Base-by-base conservation (phyloP, 164 flowering plant genomes). In the Aristolochia fimbriata region DNA sequence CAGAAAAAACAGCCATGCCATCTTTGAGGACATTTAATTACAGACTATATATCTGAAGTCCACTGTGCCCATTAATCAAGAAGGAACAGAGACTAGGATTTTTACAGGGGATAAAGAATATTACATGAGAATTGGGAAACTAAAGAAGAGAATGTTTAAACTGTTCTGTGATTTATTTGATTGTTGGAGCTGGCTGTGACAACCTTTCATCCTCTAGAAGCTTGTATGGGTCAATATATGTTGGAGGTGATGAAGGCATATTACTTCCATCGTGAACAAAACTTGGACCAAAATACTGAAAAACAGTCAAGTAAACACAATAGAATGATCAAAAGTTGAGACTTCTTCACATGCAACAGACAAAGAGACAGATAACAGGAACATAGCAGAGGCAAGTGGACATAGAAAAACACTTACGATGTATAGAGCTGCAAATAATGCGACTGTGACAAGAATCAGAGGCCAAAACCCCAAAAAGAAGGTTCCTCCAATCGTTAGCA, bases 391-490 rank as follows among this genome's bases (percentile, higher is more conserved):
- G 16, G 16, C 2, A 31, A 37, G 30, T 27, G n/a, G n/a, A 27
- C 30, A 37, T 9, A 47, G n/a, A 52, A 41, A 15, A 15, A 45
- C 61, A 58, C 91, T 86, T 78, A 93, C 97, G 58, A 89, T 59
- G 70, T 87, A 90, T 24, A 90, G 76, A 57, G 82, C 90, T 62
- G 74, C 64, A 73, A 86, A 87, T 61, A 72, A 61, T 51, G 79
- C 79, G 15, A 83, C 65, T 30, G 88, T 86, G 54, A 76, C 27
- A 41, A 93, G 74, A 67, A 93, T 93, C 74, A 90, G 69, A 41
- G 94, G 98, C 83, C 92, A 65, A 74, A 93, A 93, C 50, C 78
- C 86, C 77, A 90, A 71, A 79, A 87, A 89, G 73, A 93, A 90
- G 47, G 98, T 83, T 64, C 96, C 97, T 72, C 98, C 97, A 62